Evolutionary conservation across 2,329 filamentous ascomycete genomes (phyloP).

Genomic region (Trichophyton schoenleinii): DNA sequence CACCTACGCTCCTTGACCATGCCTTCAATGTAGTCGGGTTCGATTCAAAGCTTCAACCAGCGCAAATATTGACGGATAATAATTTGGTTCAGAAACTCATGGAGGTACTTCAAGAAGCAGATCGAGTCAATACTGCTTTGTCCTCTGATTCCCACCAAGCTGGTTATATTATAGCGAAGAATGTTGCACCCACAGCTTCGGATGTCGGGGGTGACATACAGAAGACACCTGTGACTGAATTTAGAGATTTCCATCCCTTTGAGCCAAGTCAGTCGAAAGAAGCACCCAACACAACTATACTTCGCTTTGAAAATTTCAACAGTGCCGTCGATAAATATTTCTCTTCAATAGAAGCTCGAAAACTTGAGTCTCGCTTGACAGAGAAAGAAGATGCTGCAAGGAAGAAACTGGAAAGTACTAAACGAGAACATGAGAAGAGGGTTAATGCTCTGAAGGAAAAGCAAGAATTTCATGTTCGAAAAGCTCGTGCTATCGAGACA

Average conservation of each 20-base stretch:
- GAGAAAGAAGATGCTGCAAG: conserved; percentile 73
- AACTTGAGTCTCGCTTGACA: conserved; percentile 66
- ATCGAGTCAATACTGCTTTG: conserved; percentile 55
- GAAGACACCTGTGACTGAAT: conserved; percentile 31
- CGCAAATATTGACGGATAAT: conserved; percentile 57
- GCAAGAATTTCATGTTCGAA: conserved; percentile 72
- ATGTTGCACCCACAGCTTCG: conserved; percentile 31
- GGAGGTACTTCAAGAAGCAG: conserved; percentile 55
- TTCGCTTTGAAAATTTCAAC: conserved; percentile 78
- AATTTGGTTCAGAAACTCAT: conserved; percentile 54
- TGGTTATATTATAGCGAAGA: conserved; percentile 79
- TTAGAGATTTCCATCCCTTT: conserved; percentile 94
- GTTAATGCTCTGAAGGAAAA: conserved; percentile 71
- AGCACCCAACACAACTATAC: conserved; percentile 51
- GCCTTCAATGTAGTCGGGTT: conserved; percentile 58
- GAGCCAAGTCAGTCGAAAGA: conserved; percentile 64
- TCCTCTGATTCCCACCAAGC: conserved; percentile 53
- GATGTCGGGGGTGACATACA: conserved; percentile 13
- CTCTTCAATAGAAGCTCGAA: conserved; percentile 89
- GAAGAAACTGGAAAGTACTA: conserved; percentile 73
- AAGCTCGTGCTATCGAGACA: conserved; percentile 79
- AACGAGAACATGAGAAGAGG: conserved; percentile 69
- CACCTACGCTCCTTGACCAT: conserved; percentile 79
- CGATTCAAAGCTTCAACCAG: conserved; percentile 54
- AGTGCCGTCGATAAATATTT: conserved; percentile 94